phyloP scores from a whole-genome alignment of 2,329 filamentous ascomycete species.

The Ophiostoma sp. region DNA sequence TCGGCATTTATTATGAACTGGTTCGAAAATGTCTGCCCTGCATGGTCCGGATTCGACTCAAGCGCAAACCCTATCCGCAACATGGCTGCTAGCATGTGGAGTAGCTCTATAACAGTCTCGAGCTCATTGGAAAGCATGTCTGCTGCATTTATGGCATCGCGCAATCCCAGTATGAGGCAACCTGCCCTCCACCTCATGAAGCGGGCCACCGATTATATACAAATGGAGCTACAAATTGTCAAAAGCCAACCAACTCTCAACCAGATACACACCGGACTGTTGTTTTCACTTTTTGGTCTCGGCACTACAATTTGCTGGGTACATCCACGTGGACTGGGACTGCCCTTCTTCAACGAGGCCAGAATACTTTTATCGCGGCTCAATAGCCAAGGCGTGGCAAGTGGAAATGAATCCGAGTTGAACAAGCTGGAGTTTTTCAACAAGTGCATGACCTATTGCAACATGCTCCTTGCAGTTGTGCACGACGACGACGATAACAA shows the following conservation, averaged over 20 bases:
- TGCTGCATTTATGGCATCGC: conserved; percentile 14
- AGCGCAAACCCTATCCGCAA: conserved; percentile 8
- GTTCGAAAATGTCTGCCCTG: conserved; percentile 16
- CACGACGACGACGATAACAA: conserved; percentile 1
- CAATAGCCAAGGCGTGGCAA: not conserved
- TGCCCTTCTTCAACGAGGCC: conserved; percentile 14
- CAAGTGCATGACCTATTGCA: conserved; percentile 16
- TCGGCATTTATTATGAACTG: conserved; percentile 14
- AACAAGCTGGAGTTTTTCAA: conserved; percentile 11
- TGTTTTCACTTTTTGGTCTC: conserved; percentile 10
- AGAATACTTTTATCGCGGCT: conserved; percentile 1
- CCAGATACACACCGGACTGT: conserved; percentile 11
- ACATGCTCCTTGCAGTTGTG: conserved; percentile 11
- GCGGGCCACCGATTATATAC: conserved; percentile 10
- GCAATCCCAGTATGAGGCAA: conserved; percentile 13
- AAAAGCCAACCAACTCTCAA: not conserved
- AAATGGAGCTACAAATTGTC: conserved; percentile 13
- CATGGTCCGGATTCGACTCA: conserved; percentile 13
- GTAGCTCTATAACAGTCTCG: conserved; percentile 7
- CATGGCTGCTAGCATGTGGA: conserved; percentile 17
- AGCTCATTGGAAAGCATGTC: conserved; percentile 16
- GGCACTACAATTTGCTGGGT: conserved; percentile 14
- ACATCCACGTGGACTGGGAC: not conserved
- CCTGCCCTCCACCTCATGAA: conserved; percentile 7
- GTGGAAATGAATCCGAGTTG: not conserved